phyloP scores from a whole-genome alignment of 1,139 yeast species.

The Meyerozyma guilliermondii region DNA sequence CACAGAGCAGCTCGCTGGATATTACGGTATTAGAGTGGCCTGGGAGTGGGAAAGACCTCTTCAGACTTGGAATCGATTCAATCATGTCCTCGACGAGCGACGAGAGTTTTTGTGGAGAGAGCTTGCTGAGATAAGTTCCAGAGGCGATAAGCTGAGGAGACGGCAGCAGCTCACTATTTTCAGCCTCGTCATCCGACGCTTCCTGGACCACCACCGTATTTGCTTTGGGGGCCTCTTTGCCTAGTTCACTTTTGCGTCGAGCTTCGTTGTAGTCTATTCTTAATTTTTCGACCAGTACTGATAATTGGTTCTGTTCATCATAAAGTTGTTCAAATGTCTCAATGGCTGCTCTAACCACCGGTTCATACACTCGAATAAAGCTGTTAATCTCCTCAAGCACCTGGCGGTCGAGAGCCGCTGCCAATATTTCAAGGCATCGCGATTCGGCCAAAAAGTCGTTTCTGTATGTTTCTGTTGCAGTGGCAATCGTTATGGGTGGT shows the following conservation, averaged over 20 bases:
- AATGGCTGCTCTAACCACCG: constrained; percentile 23
- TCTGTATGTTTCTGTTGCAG: neutral
- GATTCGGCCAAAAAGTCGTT: neutral
- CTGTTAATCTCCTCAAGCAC: constrained; percentile 32
- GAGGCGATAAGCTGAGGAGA: constrained; percentile 4
- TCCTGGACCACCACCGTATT: constrained; percentile 9
- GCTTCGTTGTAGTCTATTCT: constrained; percentile 29
- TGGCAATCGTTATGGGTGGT: neutral
- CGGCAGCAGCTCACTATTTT: neutral
- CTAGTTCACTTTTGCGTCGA: constrained; percentile 13
- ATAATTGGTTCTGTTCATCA: constrained; percentile 23
- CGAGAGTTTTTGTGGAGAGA: constrained; percentile 16
- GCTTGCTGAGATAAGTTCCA: constrained; percentile 3
- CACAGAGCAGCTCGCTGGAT: constrained; percentile 36
- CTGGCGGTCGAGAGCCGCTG: constrained; percentile 32
- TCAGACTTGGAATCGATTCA: constrained; percentile 20
- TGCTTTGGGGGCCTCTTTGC: constrained; percentile 21
- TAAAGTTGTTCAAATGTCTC: constrained; percentile 22
- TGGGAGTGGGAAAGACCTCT: constrained; percentile 36
- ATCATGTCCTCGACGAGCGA: constrained; percentile 21
- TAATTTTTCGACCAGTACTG: constrained; percentile 23
- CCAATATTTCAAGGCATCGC: constrained; percentile 13
- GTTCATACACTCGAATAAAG: constrained; percentile 35
- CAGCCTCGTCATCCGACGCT: constrained; percentile 5
- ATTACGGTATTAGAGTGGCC: constrained; percentile 38